These are phyloP conservation scores for Pyrenula aspistea DNA, from an alignment of 495 filamentous ascomycete species.

Conservation along the genomic window DNA sequence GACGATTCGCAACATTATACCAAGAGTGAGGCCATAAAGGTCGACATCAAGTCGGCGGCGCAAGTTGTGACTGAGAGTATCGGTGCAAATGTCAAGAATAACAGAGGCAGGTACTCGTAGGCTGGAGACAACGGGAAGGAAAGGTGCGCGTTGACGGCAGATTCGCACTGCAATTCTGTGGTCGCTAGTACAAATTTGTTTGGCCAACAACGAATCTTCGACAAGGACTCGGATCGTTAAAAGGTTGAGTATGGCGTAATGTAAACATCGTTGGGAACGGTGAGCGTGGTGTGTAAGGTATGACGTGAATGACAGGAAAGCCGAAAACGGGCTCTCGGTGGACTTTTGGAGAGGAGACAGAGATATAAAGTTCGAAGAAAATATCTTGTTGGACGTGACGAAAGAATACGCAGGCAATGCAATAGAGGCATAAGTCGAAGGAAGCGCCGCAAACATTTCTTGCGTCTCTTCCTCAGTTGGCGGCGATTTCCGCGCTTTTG, in stretches of 20 bases:
- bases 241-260: constrained; percentile 74
- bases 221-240: constrained; percentile 76
- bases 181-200: constrained; percentile 74
- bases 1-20: constrained; percentile 66
- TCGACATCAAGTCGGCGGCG: constrained; percentile 71
- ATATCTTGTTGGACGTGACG: constrained; percentile 86
- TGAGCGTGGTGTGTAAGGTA: constrained; percentile 92
- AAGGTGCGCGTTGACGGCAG: constrained; percentile 82
- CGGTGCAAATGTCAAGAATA: constrained; percentile 75
- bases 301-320: constrained; percentile 78
- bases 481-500: constrained; percentile 38
- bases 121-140: constrained; percentile 60
- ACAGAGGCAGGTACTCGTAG: constrained; percentile 61
- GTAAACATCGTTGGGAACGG: constrained; percentile 59
- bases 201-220: constrained; percentile 77
- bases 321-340: constrained; percentile 63
- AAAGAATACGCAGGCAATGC: constrained; percentile 88
- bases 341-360: constrained; percentile 46
- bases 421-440: constrained; percentile 63
- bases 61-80: constrained; percentile 90
- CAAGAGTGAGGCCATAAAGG: constrained; percentile 61
- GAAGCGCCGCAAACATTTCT: constrained; percentile 61
- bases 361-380: constrained; percentile 73
- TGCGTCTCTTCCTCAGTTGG: constrained; percentile 62
- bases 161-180: constrained; percentile 64